Percentiles rank a stretch among this genome's conserved stretches.
These are phyloP conservation scores for Trichoderma koningiopsis DNA, from an alignment of 2,329 filamentous ascomycete species.

Conservation along the genomic window DNA sequence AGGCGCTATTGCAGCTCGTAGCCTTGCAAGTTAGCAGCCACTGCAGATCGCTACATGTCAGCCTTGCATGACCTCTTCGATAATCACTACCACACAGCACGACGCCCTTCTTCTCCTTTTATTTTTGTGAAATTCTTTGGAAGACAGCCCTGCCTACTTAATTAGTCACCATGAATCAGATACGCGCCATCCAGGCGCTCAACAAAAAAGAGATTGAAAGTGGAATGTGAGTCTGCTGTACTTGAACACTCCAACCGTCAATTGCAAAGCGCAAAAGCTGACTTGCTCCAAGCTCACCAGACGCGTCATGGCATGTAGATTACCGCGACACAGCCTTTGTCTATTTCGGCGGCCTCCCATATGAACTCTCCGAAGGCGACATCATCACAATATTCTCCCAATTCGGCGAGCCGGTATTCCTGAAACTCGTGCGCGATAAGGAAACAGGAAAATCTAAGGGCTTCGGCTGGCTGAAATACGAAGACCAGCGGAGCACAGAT, in stretches of 20 bases:
- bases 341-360: constrained; percentile 92
- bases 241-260: not conserved
- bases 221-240: constrained; percentile 63
- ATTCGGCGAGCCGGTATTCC: constrained; percentile 90
- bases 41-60: not conserved
- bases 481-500: constrained; percentile 95
- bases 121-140: not conserved
- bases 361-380: constrained; percentile 92
- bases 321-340: constrained; percentile 97
- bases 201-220: constrained; percentile 95
- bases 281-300: constrained; percentile 61
- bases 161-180: constrained; percentile 76
- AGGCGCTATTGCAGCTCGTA: not conserved
- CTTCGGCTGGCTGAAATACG: constrained; percentile 96
- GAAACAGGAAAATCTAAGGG: constrained; percentile 94
- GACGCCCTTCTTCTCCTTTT: accelerated
- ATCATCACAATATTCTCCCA: constrained; percentile 96
- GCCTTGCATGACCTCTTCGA: constrained; percentile 13
- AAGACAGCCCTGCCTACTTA: not conserved
- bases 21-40: constrained; percentile 2
- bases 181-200: constrained; percentile 86
- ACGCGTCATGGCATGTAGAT: constrained; percentile 95
- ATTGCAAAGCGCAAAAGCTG: constrained; percentile 27
- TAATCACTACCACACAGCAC: not conserved
- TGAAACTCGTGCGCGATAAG: constrained; percentile 91